phyloP scores from a whole-genome alignment of 2,329 filamentous ascomycete genomes.

The Cladosporium oxysporum region DNA sequence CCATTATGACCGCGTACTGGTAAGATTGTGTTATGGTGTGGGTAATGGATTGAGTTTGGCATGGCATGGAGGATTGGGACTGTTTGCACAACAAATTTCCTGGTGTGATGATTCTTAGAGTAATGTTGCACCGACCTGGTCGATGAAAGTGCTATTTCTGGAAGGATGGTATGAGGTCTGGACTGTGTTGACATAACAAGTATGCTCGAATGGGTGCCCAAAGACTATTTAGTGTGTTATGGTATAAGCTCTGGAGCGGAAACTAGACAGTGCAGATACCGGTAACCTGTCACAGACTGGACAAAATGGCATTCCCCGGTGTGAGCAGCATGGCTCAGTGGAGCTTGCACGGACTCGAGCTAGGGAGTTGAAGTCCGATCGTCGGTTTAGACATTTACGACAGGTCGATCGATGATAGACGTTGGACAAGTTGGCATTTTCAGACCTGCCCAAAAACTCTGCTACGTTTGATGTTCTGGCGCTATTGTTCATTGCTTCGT shows the following conservation, averaged over 20 bases:
- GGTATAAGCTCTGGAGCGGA: background rate
- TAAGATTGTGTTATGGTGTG: slow-evolving; percentile 27
- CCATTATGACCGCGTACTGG: slow-evolving; percentile 27
- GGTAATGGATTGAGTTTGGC: slow-evolving; percentile 10
- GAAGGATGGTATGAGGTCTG: background rate
- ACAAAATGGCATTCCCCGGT: background rate
- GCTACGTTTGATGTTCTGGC: background rate
- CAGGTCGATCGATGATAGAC: background rate
- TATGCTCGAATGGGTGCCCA: background rate
- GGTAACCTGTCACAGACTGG: background rate
- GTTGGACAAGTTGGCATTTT: too few relatives aligned
- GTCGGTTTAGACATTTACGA: background rate
- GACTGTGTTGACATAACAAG: background rate
- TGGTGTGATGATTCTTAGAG: background rate
- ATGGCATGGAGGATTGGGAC: slow-evolving; percentile 26
- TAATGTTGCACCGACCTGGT: background rate
- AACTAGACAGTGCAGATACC: background rate
- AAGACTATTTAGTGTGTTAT: background rate
- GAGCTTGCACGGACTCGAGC: background rate
- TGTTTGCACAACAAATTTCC: slow-evolving; percentile 9
- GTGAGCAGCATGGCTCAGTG: too few relatives aligned
- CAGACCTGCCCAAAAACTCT: background rate
- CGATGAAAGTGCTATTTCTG: background rate
- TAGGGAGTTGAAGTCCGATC: background rate
- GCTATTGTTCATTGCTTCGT: background rate